These are phyloP conservation scores for Dendrobium chrysotoxum DNA, from an alignment of 106 monocot genomes.

Conservation along the genomic window DNA sequence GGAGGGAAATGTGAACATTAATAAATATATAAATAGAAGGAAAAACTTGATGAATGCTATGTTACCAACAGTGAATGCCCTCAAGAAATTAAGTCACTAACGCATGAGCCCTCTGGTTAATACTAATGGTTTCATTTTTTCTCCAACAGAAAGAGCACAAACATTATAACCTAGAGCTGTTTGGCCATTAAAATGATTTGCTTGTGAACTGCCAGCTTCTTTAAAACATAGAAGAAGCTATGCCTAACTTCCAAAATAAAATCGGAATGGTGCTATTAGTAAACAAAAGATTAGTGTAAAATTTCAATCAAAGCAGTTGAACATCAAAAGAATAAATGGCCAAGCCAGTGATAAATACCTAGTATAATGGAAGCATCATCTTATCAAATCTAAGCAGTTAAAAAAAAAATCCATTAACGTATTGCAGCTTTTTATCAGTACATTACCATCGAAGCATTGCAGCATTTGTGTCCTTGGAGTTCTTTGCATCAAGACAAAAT, in stretches of 20 bases:
- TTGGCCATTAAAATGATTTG: no score
- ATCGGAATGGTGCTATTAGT: not conserved
- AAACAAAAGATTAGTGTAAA: not conserved
- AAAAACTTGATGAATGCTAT: not conserved
- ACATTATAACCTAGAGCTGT: no score
- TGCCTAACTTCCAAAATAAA: not conserved
- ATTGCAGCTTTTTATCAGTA: not conserved
- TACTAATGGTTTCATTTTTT: not conserved
- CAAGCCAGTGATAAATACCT: not conserved
- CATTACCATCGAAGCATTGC: constrained; percentile 97
- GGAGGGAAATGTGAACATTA: not conserved
- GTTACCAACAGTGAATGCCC: not conserved
- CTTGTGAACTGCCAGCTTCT: not conserved
- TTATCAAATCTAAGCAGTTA: not conserved
- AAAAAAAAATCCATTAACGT: not conserved
- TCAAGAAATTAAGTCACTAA: not conserved
- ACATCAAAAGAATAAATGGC: not conserved
- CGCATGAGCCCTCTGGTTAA: not conserved
- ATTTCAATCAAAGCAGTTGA: not conserved
- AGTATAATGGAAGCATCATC: not conserved
- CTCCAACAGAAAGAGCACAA: not conserved
- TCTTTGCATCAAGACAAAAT: constrained; percentile 87
- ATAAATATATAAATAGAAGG: not conserved
- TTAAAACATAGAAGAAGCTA: not conserved
- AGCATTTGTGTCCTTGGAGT: constrained; percentile 94